Conservation (phyloP, 305 asterid species). For the Fraxinus angustifolia region DNA sequence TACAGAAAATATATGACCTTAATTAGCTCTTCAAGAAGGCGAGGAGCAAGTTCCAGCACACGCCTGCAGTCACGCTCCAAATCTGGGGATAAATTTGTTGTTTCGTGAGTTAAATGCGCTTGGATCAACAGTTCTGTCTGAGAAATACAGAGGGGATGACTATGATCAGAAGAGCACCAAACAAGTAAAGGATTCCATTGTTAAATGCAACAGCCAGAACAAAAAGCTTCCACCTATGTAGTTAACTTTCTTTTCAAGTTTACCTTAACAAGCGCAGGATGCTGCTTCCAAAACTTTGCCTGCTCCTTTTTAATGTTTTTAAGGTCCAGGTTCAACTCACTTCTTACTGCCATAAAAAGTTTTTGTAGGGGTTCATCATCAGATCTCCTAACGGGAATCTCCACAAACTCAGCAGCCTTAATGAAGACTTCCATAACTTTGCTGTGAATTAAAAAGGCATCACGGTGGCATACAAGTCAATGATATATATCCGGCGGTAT, state of each 20-base stretch:
- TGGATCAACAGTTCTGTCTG: constrained; percentile 86
- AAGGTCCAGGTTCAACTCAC: constrained; percentile 70
- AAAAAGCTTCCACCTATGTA: constrained; percentile 11
- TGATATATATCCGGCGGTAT: neutral
- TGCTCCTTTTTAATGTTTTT: constrained; percentile 79
- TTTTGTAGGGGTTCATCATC: constrained; percentile 84
- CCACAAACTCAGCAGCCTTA: constrained; percentile 80
- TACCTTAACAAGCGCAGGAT: constrained; percentile 83
- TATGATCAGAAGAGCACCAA: constrained; percentile 11
- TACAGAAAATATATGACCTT: constrained; percentile 43
- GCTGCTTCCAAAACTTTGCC: constrained; percentile 91
- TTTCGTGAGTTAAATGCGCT: constrained; percentile 71
- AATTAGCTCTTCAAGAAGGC: constrained; percentile 79
- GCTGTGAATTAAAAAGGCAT: constrained; percentile 47
- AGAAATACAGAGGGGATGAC: constrained; percentile 16
- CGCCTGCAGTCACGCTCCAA: constrained; percentile 62
- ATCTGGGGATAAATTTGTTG: constrained; percentile 57
- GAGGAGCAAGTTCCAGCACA: constrained; percentile 67
- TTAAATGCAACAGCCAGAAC: constrained; percentile 11
- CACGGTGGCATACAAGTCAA: constrained; percentile 19
- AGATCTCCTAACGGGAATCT: constrained; percentile 75
- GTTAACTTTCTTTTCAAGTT: constrained; percentile 19
- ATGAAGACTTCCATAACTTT: constrained; percentile 82
- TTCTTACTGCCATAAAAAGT: constrained; percentile 63
- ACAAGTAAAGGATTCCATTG: neutral